Evolutionary conservation across 1,284 basidiomycete genomes (phyloP), one percentile per base, ranked within the genome.

Genomic region (Cryptococcus wingfieldii): DNA sequence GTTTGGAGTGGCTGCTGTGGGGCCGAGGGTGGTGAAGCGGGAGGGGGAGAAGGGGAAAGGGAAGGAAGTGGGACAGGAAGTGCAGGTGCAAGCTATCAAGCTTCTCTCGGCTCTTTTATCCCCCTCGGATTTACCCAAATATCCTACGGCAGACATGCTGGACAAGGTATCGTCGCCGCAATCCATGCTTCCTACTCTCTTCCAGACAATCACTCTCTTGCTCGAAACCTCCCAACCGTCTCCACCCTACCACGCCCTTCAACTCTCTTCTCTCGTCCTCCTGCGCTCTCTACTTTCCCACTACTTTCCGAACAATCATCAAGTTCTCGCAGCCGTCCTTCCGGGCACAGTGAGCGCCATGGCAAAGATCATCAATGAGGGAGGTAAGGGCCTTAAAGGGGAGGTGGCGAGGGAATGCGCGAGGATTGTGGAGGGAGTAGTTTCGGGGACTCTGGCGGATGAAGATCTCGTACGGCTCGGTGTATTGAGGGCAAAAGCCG

Each of bases 301-400:
- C 5, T 92, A 90, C 74, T 79, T 89, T 37, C 69, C 77, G n/a
- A 79, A 89, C 10, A 71, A 84, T 25, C 85, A 88, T 19, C 65
- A 72, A 19, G 66, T 78, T 4, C 67, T 78, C 19, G 78, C 78
- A 2, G 84, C 87, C 7, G 80, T 94, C 18, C 78, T 95, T 25
- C 92, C 92, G 1, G 91, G 92, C 2, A 80, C 88, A 14, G 81
- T 89, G 50, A 92, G 89, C 66, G 77, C 81, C 14, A 86, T 87
- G 81, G 82, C 82, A 41, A 89, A 86, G 64, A 72, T 88, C 16
- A 81, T 86, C 12, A 46, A 58, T 9, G 51, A 42, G 1, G 59
- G 56, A 46, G 66, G 62, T 2, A 65, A 59, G 55, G 41, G 53
- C 2, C 50, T 78, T 16, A 79, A 81, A 19, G 78, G 79, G 38